Evolutionary conservation across 106 monocot species (phyloP).

Genomic region (Phalaenopsis aphrodite): DNA sequence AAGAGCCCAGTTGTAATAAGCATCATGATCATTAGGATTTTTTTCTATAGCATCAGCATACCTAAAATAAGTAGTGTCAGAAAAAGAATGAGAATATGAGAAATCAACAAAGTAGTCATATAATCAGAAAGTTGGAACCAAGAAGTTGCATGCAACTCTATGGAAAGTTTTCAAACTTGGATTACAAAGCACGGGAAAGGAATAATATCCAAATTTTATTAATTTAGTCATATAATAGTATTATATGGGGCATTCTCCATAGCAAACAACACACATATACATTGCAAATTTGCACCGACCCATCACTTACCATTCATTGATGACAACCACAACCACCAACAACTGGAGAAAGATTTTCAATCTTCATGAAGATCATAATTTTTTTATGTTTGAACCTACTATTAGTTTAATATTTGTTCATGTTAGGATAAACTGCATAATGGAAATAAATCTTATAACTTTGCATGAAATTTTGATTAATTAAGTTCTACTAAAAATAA

Average conservation of each 20-base stretch:
- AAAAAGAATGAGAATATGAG: background rate
- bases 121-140: background rate
- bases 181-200: background rate
- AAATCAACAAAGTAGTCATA: background rate
- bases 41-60: constrained; percentile 90
- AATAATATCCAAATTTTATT: background rate
- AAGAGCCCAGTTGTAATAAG: constrained; percentile 95
- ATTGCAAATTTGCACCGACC: background rate
- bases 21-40: constrained; percentile 93
- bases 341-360: too few relatives aligned
- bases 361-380: too few relatives aligned
- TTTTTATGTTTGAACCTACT: too few relatives aligned
- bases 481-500: too few relatives aligned
- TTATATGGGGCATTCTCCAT: background rate
- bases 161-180: background rate
- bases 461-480: too few relatives aligned
- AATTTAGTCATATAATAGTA: background rate
- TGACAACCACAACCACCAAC: too few relatives aligned
- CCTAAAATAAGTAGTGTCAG: constrained; percentile 25
- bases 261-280: background rate
- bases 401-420: too few relatives aligned
- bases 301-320: too few relatives aligned
- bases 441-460: too few relatives aligned
- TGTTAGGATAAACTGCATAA: too few relatives aligned
- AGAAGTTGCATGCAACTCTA: background rate